phyloP scores from a whole-genome alignment of 768 basidiomycete genomes.

The Daedaleopsis nitida region DNA sequence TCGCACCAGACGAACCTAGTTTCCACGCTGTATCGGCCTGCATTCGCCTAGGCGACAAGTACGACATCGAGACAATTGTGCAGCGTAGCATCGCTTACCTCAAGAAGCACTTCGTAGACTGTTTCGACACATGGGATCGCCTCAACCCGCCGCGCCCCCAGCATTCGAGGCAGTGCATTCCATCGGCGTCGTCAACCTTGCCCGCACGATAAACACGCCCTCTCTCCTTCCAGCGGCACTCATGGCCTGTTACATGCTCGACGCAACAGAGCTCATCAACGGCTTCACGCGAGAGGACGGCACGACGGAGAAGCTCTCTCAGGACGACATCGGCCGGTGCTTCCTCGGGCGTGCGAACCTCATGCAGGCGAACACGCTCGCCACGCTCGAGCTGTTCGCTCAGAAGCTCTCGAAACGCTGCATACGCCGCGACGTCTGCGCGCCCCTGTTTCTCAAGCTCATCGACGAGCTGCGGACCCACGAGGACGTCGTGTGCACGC shows the following conservation, averaged over 20 bases:
- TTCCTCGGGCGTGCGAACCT: constrained; percentile 10
- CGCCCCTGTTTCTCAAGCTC: constrained; percentile 4
- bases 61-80: constrained; percentile 4
- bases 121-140: constrained; percentile 2
- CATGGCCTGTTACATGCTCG: constrained; percentile 19
- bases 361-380: constrained; percentile 6
- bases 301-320: constrained; percentile 9
- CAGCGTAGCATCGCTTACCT: not conserved
- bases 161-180: constrained; percentile 6
- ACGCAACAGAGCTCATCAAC: constrained; percentile 5
- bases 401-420: constrained; percentile 9
- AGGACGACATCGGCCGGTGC: constrained; percentile 14
- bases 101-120: constrained; percentile 5
- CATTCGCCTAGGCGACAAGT: constrained; percentile 19
- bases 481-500: constrained; percentile 3
- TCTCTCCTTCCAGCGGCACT: constrained; percentile 21
- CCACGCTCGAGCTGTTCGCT: constrained; percentile 5
- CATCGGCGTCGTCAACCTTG: constrained; percentile 21
- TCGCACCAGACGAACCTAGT: not conserved
- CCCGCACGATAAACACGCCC: constrained; percentile 4
- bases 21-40: constrained; percentile 5
- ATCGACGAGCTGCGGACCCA: constrained; percentile 7
- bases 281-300: constrained; percentile 13
- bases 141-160: not conserved
- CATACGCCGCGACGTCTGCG: constrained; percentile 9